Evolutionary conservation across 1,284 basidiomycete genomes (phyloP), one percentile per base, ranked within the genome.

Genomic region (Naganishia sp.): DNA sequence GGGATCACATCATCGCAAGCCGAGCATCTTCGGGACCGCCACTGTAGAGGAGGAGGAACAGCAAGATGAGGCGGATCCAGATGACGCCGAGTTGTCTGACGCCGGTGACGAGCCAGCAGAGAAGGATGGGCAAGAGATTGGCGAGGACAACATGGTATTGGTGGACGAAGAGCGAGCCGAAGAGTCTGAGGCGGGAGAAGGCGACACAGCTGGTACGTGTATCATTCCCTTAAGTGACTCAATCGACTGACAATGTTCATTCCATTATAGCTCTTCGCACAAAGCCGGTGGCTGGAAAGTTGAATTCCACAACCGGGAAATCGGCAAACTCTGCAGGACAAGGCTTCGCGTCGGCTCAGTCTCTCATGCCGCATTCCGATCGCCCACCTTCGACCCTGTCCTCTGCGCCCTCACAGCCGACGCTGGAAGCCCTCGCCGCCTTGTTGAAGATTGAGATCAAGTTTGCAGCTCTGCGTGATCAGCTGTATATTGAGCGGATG

Each of bases 391-490:
- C 60, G 13, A 61, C 61, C 3, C 74, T 77, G 57, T 74, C 77
- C 1, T 74, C 75, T 0, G 77, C 79, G 64, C 74, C 74, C 0
- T 74, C 79, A 7, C 75, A 76, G 3, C 78, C 78, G 0, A 74
- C 75, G 0, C 47, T 76, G 31, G 83, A 84, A 47, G 82, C 83
- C 3, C 80, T 85, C 72, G 82, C 83, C 51, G 80, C 80, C 0
- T 72, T 85, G 31, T 77, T 84, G 23, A 80, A 79, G 68, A 83
- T 85, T 54, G 84, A 85, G 72, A 79, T 85, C 71, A 81, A 82
- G 43, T 84, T 85, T 68, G 84, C 84, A 1, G 78, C 81, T 42
- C 71, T 85, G 49, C 73, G 84, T 31, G 84, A 85, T 72, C 77
- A 81, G 43, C 77, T 85, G 23, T 85, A 84, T 72, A 72, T 84